These are phyloP conservation scores for Saccharomyces pastorianus DNA, from an alignment of 1,139 yeast genomes.

Conservation along the genomic window DNA sequence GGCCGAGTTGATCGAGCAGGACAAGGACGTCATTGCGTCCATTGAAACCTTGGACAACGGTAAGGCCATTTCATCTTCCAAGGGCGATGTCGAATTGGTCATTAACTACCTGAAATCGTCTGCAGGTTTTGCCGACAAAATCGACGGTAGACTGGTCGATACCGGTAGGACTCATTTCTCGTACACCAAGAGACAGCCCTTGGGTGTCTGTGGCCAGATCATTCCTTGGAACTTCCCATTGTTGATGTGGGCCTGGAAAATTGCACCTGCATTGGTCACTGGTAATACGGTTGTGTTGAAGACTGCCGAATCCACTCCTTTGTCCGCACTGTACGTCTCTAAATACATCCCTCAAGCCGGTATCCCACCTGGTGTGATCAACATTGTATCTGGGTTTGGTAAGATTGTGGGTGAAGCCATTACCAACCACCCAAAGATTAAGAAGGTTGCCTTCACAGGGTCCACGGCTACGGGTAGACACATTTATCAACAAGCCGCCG, in stretches of 20 bases:
- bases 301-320: slow-evolving; percentile 55
- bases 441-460: slow-evolving; percentile 56
- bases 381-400: slow-evolving; percentile 52
- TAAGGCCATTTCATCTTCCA: slow-evolving; percentile 46
- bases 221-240: slow-evolving; percentile 63
- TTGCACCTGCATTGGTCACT: slow-evolving; percentile 54
- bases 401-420: slow-evolving; percentile 52
- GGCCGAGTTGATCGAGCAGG: slow-evolving; percentile 49
- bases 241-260: slow-evolving; percentile 55
- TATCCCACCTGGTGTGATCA: slow-evolving; percentile 51
- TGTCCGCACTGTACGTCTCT: slow-evolving; percentile 48
- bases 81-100: slow-evolving; percentile 49
- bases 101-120: slow-evolving; percentile 50
- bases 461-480: slow-evolving; percentile 54
- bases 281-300: slow-evolving; percentile 55
- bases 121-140: slow-evolving; percentile 68
- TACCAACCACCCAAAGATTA: slow-evolving; percentile 43
- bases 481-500: slow-evolving; percentile 47
- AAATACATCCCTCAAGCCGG: slow-evolving; percentile 46
- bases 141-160: slow-evolving; percentile 54
- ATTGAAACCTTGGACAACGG: slow-evolving; percentile 76
- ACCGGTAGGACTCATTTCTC: slow-evolving; percentile 45
- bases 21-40: slow-evolving; percentile 45
- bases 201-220: slow-evolving; percentile 59
- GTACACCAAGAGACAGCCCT: slow-evolving; percentile 44